phyloP scores from a whole-genome alignment of 148 eudicot species.

The Vaccinium myrtillus region DNA sequence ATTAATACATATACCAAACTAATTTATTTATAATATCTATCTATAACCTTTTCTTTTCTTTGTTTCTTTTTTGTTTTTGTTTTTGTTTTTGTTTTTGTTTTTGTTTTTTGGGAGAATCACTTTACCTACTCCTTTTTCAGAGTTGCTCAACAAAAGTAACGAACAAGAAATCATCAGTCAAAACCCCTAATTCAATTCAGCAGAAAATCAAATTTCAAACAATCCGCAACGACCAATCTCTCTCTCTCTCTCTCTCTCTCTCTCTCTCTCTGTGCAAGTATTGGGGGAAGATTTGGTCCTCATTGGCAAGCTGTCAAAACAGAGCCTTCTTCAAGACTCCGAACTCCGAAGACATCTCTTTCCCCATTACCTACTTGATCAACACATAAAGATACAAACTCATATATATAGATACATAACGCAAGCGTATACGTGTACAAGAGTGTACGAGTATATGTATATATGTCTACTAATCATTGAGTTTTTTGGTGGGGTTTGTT shows the following conservation, averaged over 20 bases:
- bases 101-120: no score
- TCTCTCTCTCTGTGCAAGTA: not conserved
- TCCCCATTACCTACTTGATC: not conserved
- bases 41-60: not conserved
- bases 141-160: not conserved
- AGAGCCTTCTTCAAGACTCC: constrained; percentile 9
- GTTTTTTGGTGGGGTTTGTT: not conserved
- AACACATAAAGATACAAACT: not conserved
- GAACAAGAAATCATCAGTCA: not conserved
- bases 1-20: no score
- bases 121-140: not conserved
- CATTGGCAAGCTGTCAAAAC: not conserved
- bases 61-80: no score
- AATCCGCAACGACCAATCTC: not conserved
- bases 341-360: not conserved
- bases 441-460: not conserved
- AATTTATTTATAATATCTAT: not conserved
- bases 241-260: not conserved
- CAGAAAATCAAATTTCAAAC: not conserved
- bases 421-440: not conserved
- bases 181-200: not conserved
- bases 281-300: not conserved
- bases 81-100: no score
- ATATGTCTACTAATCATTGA: not conserved
- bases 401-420: not conserved